A percentile compares a stretch with the other conserved stretches of the same genome.
Conservation (phyloP, 805 yeast genomes). For the Saccharomycopsis sp. region DNA sequence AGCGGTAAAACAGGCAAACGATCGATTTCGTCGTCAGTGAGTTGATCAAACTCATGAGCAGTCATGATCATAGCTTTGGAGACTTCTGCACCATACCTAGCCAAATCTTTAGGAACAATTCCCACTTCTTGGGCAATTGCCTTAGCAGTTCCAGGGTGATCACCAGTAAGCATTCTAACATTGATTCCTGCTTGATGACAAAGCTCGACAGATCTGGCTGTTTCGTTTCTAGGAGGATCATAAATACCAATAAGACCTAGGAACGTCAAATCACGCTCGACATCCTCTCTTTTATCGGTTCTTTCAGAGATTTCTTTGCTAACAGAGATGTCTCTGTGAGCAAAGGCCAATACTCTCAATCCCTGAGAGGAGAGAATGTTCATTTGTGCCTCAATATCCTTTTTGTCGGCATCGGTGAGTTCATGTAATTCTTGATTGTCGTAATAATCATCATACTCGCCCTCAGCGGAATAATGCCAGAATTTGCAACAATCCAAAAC, state of each 20-base stretch:
- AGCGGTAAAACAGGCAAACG: constrained; percentile 58
- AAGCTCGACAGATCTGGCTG: constrained; percentile 53
- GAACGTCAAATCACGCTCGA: constrained; percentile 50
- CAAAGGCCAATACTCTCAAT: constrained; percentile 67
- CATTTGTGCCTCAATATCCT: constrained; percentile 47
- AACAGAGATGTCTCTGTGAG: constrained; percentile 34
- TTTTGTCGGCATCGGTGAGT: constrained; percentile 37
- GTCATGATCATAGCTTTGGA: constrained; percentile 68
- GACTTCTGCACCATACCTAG: constrained; percentile 49
- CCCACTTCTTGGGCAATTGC: constrained; percentile 82
- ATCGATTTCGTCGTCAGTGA: constrained; percentile 57
- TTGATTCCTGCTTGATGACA: constrained; percentile 73
- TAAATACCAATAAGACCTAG: constrained; percentile 71
- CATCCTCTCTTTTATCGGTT: constrained; percentile 34
- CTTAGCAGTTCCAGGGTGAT: constrained; percentile 69
- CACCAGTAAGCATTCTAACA: constrained; percentile 80
- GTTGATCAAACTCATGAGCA: constrained; percentile 61
- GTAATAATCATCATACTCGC: constrained; percentile 14
- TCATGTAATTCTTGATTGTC: constrained; percentile 27
- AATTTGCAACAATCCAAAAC: constrained; percentile 47
- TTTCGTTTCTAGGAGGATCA: constrained; percentile 73
- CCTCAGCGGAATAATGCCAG: constrained; percentile 38
- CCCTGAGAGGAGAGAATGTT: constrained; percentile 56
- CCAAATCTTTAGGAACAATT: constrained; percentile 55
- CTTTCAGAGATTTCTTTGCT: constrained; percentile 27